Evolutionary conservation across 2,329 filamentous ascomycete species (phyloP), one percentile per base, ranked within the genome.

Genomic region (Phialophora chinensis): DNA sequence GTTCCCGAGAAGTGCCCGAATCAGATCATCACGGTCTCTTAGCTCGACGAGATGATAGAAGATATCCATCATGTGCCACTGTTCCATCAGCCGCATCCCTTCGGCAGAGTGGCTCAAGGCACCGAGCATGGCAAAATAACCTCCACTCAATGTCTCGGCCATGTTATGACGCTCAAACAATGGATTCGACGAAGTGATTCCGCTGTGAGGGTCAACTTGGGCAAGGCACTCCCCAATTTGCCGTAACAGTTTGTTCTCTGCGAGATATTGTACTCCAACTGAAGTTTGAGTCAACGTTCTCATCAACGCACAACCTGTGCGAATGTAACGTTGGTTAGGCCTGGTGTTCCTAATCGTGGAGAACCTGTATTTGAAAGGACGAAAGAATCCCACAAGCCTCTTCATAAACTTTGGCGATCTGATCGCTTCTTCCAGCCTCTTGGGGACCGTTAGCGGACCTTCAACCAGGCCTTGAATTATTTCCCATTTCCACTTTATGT

Each of bases 31-130:
- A 2, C 95, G 90, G 77, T 95, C 91, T 73, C 91, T 92, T 53
- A 97, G 84, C 75, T 98, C 94, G 65, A 97, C 87, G 68, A 99
- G 97, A 78, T 98, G 95, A 76, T 99, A 99, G 84, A 98, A 96
- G 92, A 99, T 99, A 78, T 98, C 98, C 80, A 97, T 93, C 85
- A 99, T 96, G 73, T 93, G 92, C 94, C 95, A 98, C 73, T 92
- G 85, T 77, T 98, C 94, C 75, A 99, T 87, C 80, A 99, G 94
- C 68, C 90, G 88, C 27, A 98, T 84, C 0, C 95, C 95, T 72
- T 90, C 91, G 0, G 86, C 81, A 73, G 97, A 92, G 61, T 90
- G 90, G 73, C 91, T 98, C 65, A 99, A 80, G 11, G 92, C 89
- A 7, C 95, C 96, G 1, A 99, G 82, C 83, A 99, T 92, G 14